A percentile compares a stretch with the other conserved stretches of the same genome.
Evolutionary conservation across 2,329 filamentous ascomycete species (phyloP).

Genomic region (Helminthosporium solani): DNA sequence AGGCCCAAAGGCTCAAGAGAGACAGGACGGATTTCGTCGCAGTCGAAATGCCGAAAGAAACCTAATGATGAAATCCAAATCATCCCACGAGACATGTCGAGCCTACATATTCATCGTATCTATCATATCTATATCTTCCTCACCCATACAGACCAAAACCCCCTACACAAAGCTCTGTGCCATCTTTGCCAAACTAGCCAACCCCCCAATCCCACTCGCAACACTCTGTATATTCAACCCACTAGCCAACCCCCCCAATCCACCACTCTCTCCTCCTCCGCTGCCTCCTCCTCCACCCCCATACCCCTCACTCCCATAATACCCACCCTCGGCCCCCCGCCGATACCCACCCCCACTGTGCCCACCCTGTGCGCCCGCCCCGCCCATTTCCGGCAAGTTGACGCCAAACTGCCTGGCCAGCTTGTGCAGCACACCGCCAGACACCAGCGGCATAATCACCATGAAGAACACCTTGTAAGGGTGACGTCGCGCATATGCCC

Average conservation of each 20-base stretch:
- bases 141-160: background rate
- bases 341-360: slow-evolving; percentile 19
- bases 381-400: slow-evolving; percentile 62
- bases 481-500: slow-evolving; percentile 78
- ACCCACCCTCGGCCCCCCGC: slow-evolving; percentile 31
- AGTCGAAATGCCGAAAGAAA: background rate
- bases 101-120: background rate
- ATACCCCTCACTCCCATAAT: slow-evolving; percentile 51
- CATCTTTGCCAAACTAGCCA: slow-evolving; percentile 52
- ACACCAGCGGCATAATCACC: slow-evolving; percentile 83
- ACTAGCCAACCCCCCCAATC: slow-evolving; percentile 29
- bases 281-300: slow-evolving; percentile 32
- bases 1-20: background rate
- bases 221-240: slow-evolving; percentile 34
- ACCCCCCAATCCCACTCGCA: slow-evolving; percentile 46
- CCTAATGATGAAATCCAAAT: no score
- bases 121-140: background rate
- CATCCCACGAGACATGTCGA: no score
- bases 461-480: slow-evolving; percentile 88
- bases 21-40: background rate
- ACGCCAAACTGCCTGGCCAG: slow-evolving; percentile 79
- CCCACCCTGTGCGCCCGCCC: slow-evolving; percentile 17
- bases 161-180: slow-evolving; percentile 54
- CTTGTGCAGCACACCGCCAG: slow-evolving; percentile 76
- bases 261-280: no score